phyloP scores from a whole-genome alignment of 495 filamentous ascomycete genomes.

The Pyrenopolyporus hunteri region DNA sequence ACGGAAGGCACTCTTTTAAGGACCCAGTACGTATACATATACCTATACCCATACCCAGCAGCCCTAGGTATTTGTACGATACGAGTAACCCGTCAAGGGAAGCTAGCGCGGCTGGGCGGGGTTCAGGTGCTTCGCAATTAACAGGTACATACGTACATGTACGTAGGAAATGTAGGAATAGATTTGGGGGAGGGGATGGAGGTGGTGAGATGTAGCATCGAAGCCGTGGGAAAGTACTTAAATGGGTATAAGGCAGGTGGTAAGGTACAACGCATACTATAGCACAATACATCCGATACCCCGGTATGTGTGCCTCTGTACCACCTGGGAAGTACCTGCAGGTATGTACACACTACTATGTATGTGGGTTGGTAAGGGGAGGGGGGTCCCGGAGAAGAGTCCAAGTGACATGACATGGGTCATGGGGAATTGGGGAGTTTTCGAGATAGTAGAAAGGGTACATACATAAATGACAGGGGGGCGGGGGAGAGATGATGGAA shows the following conservation, averaged over 20 bases:
- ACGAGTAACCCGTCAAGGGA: constrained; percentile 30
- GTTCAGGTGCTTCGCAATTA: constrained; percentile 34
- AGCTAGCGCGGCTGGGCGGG: constrained; percentile 36
- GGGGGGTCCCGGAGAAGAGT: constrained; percentile 12
- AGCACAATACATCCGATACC: background rate
- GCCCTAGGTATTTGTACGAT: constrained; percentile 16
- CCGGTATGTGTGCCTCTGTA: background rate
- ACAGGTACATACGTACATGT: too few species aligned
- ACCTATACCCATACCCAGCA: constrained; percentile 8
- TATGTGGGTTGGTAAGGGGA: background rate
- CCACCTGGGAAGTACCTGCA: background rate
- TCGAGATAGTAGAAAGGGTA: too few species aligned
- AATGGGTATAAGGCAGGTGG: constrained; percentile 19
- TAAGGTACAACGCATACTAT: constrained; percentile 5
- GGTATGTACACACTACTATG: background rate
- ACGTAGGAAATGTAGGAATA: too few species aligned
- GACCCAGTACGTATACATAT: constrained; percentile 20
- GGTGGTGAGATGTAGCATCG: constrained; percentile 9
- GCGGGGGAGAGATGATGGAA: constrained; percentile 20
- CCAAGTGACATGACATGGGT: constrained; percentile 10
- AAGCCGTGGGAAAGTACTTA: constrained; percentile 14
- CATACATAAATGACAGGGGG: too few species aligned
- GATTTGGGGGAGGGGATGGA: constrained; percentile 31
- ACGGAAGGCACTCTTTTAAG: constrained; percentile 33
- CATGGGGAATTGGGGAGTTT: too few species aligned